These are phyloP conservation scores for Arxiozyma heterogenica DNA, from an alignment of 1,139 yeast genomes.

Conservation along the genomic window DNA sequence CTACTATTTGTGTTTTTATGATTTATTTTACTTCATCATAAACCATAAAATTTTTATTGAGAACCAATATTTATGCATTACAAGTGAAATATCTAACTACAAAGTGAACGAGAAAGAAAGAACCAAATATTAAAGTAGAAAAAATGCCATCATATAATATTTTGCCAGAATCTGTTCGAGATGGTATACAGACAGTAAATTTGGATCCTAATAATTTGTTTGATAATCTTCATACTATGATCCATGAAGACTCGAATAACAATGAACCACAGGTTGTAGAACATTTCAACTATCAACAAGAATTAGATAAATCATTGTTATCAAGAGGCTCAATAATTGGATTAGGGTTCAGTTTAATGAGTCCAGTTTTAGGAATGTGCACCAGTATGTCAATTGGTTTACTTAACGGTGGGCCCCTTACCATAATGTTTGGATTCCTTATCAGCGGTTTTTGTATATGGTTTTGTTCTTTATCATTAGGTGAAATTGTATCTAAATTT, in stretches of 20 bases:
- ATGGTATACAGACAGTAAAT: conserved; percentile 17
- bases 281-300: conserved; percentile 64
- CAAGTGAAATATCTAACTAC: neutral
- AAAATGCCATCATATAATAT: conserved; percentile 21
- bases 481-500: conserved; percentile 65
- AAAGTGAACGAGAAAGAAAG: too few species aligned
- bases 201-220: conserved; percentile 17
- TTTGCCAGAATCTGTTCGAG: conserved; percentile 18
- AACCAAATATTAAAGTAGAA: neutral
- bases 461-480: conserved; percentile 54
- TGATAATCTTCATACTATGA: conserved; percentile 24
- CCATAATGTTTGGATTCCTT: conserved; percentile 64
- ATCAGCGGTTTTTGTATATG: conserved; percentile 53
- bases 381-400: conserved; percentile 61
- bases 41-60: too few species aligned
- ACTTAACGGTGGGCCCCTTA: conserved; percentile 64
- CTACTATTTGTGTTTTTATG: neutral
- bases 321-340: conserved; percentile 58
- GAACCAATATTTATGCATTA: neutral
- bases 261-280: conserved; percentile 53
- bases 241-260: conserved; percentile 21
- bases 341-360: conserved; percentile 67
- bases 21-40: too few species aligned
- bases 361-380: conserved; percentile 68
- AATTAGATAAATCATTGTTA: conserved; percentile 53